phyloP scores from a whole-genome alignment of 768 basidiomycete genomes.

The Lactarius indigo region DNA sequence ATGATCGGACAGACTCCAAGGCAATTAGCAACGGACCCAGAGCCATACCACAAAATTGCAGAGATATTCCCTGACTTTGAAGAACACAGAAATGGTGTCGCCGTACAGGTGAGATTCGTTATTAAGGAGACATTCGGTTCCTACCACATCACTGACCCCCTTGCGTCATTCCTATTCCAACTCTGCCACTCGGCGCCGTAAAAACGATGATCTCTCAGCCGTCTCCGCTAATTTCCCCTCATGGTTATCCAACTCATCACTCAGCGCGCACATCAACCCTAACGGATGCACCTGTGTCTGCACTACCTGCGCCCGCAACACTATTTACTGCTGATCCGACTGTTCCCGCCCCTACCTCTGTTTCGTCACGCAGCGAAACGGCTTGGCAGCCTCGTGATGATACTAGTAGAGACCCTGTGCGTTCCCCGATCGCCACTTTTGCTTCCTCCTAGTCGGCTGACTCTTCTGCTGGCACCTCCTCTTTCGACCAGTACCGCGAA shows the following conservation, averaged over 20 bases:
- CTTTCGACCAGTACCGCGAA: neutral
- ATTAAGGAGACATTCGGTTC: too few species aligned
- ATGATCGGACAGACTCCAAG: too few species aligned
- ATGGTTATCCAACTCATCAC: neutral
- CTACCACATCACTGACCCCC: too few species aligned
- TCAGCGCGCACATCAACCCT: neutral
- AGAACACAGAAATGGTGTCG: too few species aligned
- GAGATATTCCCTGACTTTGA: too few species aligned
- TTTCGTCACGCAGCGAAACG: conserved; percentile 3
- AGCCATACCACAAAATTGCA: too few species aligned
- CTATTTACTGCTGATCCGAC: neutral
- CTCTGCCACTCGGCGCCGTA: neutral
- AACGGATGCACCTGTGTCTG: neutral
- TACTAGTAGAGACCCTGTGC: neutral
- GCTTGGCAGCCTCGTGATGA: neutral
- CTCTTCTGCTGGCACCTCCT: neutral
- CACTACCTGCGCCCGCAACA: neutral
- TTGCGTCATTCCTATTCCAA: neutral
- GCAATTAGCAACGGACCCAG: too few species aligned
- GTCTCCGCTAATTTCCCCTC: neutral
- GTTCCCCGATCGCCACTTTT: neutral
- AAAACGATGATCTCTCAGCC: neutral
- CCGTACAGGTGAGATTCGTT: too few species aligned
- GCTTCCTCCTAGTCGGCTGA: neutral
- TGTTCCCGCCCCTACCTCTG: neutral